Conservation (phyloP, 208 protist species). For the Acanthamoeba healyi region DNA sequence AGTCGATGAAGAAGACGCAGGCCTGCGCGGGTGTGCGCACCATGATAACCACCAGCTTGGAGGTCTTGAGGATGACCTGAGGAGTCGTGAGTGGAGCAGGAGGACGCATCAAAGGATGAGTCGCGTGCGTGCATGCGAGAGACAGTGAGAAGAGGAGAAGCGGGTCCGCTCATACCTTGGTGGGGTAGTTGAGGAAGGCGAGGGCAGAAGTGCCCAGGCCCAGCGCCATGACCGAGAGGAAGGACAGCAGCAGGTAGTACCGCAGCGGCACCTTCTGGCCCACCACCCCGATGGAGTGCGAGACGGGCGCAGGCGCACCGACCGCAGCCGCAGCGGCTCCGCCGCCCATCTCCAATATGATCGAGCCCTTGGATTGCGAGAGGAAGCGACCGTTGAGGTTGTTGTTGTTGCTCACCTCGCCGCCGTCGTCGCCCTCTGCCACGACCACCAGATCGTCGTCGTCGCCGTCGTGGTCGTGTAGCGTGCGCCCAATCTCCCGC, state of each 20-base stretch:
- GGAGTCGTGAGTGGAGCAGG: no score
- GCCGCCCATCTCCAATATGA: not conserved
- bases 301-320: no score
- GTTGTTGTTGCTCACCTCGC: no score
- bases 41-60: slow-evolving; percentile 50
- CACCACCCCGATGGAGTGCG: not conserved
- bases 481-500: not conserved
- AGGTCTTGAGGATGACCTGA: slow-evolving; percentile 36
- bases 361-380: not conserved
- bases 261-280: slow-evolving; percentile 15
- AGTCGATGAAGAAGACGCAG: no score
- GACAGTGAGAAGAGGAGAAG: not conserved
- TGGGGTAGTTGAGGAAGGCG: slow-evolving; percentile 46
- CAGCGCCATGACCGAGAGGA: slow-evolving; percentile 48
- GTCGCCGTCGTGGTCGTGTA: no score
- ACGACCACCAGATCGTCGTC: not conserved
- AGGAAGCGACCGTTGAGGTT: not conserved
- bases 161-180: no score
- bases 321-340: not conserved
- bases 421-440: not conserved
- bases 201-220: slow-evolving; percentile 5
- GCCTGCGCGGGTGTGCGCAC: no score
- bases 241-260: slow-evolving; percentile 18
- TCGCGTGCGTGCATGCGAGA: no score
- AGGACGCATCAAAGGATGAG: no score